A percentile compares a stretch with the other conserved stretches of the same genome.
Evolutionary conservation across 768 basidiomycete species (phyloP).

Genomic region (Boletus rex-veris): DNA sequence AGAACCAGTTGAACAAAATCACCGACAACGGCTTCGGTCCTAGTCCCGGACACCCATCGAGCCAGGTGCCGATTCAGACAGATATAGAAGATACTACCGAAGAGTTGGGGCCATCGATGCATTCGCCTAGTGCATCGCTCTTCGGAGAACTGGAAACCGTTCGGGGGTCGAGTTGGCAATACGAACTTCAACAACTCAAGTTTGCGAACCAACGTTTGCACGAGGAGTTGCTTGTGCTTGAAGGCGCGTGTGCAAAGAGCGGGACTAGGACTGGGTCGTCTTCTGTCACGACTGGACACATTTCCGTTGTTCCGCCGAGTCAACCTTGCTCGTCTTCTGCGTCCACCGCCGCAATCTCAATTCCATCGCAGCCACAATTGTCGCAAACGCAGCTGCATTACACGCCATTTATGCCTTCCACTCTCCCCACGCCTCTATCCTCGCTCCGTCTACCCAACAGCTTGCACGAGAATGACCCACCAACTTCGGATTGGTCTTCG

Average conservation of each 20-base stretch:
- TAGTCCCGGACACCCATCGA: neutral
- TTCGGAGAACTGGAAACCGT: conserved; percentile 70
- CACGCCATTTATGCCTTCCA: conserved; percentile 4
- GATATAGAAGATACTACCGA: neutral
- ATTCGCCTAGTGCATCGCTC: conserved; percentile 39
- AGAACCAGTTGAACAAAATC: neutral
- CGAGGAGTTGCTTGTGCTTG: conserved; percentile 52
- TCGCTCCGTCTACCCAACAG: conserved; percentile 3
- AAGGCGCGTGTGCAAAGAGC: conserved; percentile 17
- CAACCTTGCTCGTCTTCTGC: neutral
- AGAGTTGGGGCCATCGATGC: conserved; percentile 7
- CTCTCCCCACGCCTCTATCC: neutral
- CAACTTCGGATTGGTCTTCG: conserved; percentile 26
- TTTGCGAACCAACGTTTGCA: conserved; percentile 62
- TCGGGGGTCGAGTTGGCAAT: conserved; percentile 86
- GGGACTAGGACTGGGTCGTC: neutral
- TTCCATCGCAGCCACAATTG: neutral
- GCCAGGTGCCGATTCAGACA: neutral
- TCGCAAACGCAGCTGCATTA: conserved; percentile 10
- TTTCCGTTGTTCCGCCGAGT: neutral
- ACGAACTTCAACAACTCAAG: conserved; percentile 81
- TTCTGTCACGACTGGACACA: neutral
- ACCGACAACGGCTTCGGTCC: neutral
- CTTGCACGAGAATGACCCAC: conserved; percentile 20
- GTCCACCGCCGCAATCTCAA: neutral